Evolutionary conservation across 345 rosid genomes (phyloP).

Genomic region (Linum usitatissimum): DNA sequence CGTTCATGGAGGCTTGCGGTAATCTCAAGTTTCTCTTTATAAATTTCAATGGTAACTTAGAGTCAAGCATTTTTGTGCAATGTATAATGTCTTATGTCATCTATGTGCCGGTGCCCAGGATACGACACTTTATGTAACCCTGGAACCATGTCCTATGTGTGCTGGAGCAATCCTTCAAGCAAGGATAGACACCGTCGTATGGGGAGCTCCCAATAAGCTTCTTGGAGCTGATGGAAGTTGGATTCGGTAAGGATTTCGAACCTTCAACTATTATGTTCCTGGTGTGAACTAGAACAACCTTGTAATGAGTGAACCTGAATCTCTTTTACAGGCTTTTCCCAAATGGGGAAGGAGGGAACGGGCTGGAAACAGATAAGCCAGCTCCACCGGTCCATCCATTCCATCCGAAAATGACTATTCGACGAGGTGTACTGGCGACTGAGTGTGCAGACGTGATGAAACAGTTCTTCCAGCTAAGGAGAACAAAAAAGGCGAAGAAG

Average conservation of each 20-base stretch:
- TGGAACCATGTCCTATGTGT: conserved; percentile 97
- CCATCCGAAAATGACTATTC: conserved; percentile 79
- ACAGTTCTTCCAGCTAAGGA: conserved; percentile 81
- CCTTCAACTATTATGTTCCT: background rate
- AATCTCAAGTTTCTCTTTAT: conserved; percentile 11
- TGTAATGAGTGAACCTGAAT: background rate
- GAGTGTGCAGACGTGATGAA: conserved; percentile 88
- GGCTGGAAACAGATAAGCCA: conserved; percentile 49
- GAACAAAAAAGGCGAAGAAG: conserved; percentile 57
- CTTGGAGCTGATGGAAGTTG: conserved; percentile 99
- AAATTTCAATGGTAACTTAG: background rate
- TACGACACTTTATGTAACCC: conserved; percentile 79
- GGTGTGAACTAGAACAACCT: background rate
- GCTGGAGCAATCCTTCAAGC: conserved; percentile 99
- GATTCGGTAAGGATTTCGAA: conserved; percentile 47
- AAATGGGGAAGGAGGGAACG: conserved; percentile 28
- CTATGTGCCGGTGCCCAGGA: conserved; percentile 31
- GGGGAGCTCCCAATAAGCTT: conserved; percentile 99
- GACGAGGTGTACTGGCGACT: conserved; percentile 62
- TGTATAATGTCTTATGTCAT: background rate
- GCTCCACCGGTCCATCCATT: conserved; percentile 80
- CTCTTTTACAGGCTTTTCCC: conserved; percentile 57
- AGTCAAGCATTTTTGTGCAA: background rate
- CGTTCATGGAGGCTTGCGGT: conserved; percentile 86
- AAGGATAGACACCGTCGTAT: conserved; percentile 70